Base-by-base conservation (phyloP, 2,329 filamentous ascomycete genomes). In the Pseudogymnoascus pannorum region DNA sequence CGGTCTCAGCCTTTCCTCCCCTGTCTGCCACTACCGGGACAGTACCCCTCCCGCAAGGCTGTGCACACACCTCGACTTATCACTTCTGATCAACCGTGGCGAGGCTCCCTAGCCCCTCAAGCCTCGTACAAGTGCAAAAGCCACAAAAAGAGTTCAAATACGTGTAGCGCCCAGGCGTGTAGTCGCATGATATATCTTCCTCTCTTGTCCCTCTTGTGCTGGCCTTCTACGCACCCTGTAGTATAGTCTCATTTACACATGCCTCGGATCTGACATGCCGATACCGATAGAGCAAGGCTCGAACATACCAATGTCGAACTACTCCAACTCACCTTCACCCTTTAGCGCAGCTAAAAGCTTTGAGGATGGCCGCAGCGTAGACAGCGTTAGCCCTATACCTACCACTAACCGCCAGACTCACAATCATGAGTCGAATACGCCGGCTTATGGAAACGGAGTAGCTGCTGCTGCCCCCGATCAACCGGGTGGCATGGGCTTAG, bases 401-500 rank as follows among this genome's bases (percentile, higher is more conserved):
- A 31, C 48, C 20, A 31, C 48, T 33, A 33, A 54, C 16, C 48
- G 16, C 11, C 48, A 31, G 48, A 11, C 44, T 51, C n/a, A 51
- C 14, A 29, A 29, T n/a, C 44, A 14, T 16, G 22, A 51, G 22
- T 29, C 44, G 8, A 51, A 29, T 51, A 51, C 48, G 24, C 2
- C 48, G 48, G 16, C 26, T 54, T 2, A 54, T 14, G 48, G 26
- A 20, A 54, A 54, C 5, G 48, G 48, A 54, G 26, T 14, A 9
- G 16, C 48, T 18, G 26, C 48, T 11, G 20, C n/a, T 57, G 18
- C 20, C 38, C 18, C 38, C 20, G 20, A 61, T 36, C 48, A 57
- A 14, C 48, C 59, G 20, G 59, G 59, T 22, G 59, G 59, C 12
- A 33, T 61, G 42, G 59, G 59, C 24, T 35, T 61, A 14, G 42